Evolutionary conservation across 257 asterid genomes (phyloP).

Genomic region (Primulina huaijiensis): DNA sequence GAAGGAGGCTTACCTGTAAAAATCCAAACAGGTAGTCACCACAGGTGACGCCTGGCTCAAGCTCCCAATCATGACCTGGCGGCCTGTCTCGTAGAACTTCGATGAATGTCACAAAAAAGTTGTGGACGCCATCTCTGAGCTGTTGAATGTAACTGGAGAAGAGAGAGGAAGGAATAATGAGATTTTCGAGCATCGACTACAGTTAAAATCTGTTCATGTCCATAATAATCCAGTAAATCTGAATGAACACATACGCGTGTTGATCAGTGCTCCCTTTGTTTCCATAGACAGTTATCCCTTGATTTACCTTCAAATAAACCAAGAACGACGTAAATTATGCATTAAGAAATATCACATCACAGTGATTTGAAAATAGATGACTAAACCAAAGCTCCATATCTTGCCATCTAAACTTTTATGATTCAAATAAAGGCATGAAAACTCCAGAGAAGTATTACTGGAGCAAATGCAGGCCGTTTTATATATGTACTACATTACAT

Average conservation of each 20-base stretch:
- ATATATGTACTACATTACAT: not conserved
- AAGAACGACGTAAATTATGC: slow-evolving; percentile 16
- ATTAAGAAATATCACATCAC: slow-evolving; percentile 8
- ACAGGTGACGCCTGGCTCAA: slow-evolving; percentile 95
- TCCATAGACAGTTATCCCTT: slow-evolving; percentile 92
- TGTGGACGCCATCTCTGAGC: slow-evolving; percentile 95
- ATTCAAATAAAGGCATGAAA: slow-evolving; percentile 8
- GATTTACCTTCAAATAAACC: slow-evolving; percentile 68
- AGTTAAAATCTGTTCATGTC: slow-evolving; percentile 15
- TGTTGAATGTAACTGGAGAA: slow-evolving; percentile 86
- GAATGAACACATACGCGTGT: slow-evolving; percentile 72
- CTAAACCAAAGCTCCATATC: not conserved
- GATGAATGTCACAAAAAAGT: slow-evolving; percentile 90
- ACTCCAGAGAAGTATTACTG: not conserved
- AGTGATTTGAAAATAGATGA: not conserved
- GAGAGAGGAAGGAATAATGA: slow-evolving; percentile 21
- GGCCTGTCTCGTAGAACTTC: slow-evolving; percentile 99
- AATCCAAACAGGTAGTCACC: slow-evolving; percentile 98
- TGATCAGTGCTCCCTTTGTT: slow-evolving; percentile 99
- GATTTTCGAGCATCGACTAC: slow-evolving; percentile 19
- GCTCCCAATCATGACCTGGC: slow-evolving; percentile 99
- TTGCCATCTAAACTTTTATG: not conserved
- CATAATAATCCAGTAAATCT: slow-evolving; percentile 15
- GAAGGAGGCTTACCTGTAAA: slow-evolving; percentile 56
- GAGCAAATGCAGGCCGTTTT: not conserved